A percentile compares a stretch with the other conserved stretches of the same genome.
Evolutionary conservation across 2,329 filamentous ascomycete species (phyloP).

Genomic region (Bisporella sp.): DNA sequence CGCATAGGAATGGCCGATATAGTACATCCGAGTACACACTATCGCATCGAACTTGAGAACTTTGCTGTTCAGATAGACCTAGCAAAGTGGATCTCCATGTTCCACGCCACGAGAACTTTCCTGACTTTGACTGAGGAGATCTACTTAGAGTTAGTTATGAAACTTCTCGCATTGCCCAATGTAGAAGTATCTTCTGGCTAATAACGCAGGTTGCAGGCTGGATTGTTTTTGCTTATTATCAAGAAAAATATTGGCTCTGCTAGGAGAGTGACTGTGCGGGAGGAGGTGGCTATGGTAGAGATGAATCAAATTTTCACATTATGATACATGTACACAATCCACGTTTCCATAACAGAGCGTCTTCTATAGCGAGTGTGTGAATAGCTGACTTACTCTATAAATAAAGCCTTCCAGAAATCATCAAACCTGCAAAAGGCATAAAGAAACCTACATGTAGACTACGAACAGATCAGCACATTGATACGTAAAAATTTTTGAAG

Average conservation of each 20-base stretch:
- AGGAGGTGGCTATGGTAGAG: background rate
- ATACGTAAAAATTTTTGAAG: too few species aligned
- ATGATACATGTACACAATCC: constrained; percentile 3
- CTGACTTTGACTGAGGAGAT: constrained; percentile 21
- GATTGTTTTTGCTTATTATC: too few species aligned
- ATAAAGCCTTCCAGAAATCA: constrained; percentile 83
- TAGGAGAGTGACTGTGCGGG: too few species aligned
- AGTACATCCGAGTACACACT: constrained; percentile 85
- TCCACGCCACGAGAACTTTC: constrained; percentile 56
- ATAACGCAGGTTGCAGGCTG: too few species aligned
- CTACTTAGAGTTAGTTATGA: constrained; percentile 14
- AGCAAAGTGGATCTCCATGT: constrained; percentile 81
- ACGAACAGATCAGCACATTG: too few species aligned
- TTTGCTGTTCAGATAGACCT: constrained; percentile 42
- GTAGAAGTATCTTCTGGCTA: background rate
- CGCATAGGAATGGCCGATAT: constrained; percentile 85
- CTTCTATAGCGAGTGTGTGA: too few species aligned
- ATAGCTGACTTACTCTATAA: constrained; percentile 64
- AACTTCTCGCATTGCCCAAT: background rate
- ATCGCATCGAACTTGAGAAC: constrained; percentile 60
- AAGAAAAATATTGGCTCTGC: too few species aligned
- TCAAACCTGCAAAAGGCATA: constrained; percentile 80
- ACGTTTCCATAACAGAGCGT: too few species aligned
- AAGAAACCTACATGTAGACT: constrained; percentile 69
- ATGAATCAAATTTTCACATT: background rate